Evolutionary conservation across 2,329 filamentous ascomycete genomes (phyloP), one percentile per base, ranked within the genome.

Genomic region (Zasmidium angulare): DNA sequence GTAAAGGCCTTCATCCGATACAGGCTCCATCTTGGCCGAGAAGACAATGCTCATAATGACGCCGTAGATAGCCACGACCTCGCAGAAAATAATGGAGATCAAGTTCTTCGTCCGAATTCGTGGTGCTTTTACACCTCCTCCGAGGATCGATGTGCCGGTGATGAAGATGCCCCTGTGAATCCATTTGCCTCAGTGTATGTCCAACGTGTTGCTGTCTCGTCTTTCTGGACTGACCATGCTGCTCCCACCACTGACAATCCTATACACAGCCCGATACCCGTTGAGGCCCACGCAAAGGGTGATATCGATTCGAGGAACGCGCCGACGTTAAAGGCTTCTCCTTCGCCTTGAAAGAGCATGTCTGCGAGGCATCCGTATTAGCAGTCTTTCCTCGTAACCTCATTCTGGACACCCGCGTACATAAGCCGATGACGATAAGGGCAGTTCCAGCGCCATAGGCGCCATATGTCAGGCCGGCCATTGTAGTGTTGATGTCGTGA

Each of bases 31-130:
- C 78, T 97, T 96, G 63, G 93, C 85, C 48, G 93, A 96, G 81
- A 98, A 98, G 71, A 99, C 90, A 75, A 99, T 99, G 71, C 93
- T 89, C 92, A 99, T 99, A 80, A 99, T 99, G 78, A 99, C 93
- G 71, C 96, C 96, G 84, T 99, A 99, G 77, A 99, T 99, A 78
- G 95, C 95, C 72, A 99, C 95, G 73, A 99, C 95, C 81, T 99
- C 95, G 82, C 95, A 99, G 81, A 99, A 99, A 80, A 99, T 98
- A 78, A 99, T 99, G 71, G 93, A 98, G 76, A 99, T 98, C 73
- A 99, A 79, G 83, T 99, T 99, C 87, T 99, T 99, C 65, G 95
- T 99, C 76, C 95, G 91, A 79, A 99, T 99, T 71, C 95, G 89
- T 40, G 96, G 96, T 49, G 95, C 93, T 78, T 90, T 93, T 73